phyloP scores from a whole-genome alignment of 1,139 yeast genomes.

The Debaryomycetaceae sp. region DNA sequence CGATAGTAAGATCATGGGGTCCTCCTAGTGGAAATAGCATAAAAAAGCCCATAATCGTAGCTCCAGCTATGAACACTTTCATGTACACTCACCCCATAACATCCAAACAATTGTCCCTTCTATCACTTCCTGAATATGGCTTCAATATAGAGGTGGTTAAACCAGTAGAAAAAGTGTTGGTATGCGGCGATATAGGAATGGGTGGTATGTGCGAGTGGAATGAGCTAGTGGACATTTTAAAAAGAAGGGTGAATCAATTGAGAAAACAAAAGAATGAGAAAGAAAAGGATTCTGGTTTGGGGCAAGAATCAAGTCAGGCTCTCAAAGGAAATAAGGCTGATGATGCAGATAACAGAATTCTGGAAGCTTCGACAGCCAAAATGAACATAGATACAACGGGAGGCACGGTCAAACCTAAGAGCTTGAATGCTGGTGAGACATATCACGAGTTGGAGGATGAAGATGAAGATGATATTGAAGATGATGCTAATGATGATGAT shows the following conservation, averaged over 20 bases:
- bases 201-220: constrained; percentile 99
- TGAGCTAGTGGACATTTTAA: constrained; percentile 79
- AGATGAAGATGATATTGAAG: constrained; percentile 19
- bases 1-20: constrained; percentile 89
- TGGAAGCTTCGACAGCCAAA: not conserved
- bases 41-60: constrained; percentile 76
- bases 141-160: constrained; percentile 70
- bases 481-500: constrained; percentile 31
- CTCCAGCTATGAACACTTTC: constrained; percentile 97
- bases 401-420: not conserved
- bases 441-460: constrained; percentile 4
- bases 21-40: constrained; percentile 36
- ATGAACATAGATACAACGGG: constrained; percentile 5
- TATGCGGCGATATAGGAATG: constrained; percentile 95
- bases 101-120: constrained; percentile 65
- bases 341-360: not conserved
- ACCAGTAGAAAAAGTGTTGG: constrained; percentile 91
- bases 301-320: not conserved
- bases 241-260: constrained; percentile 45
- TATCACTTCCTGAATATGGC: constrained; percentile 42
- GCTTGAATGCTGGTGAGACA: not conserved
- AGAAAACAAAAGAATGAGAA: constrained; percentile 13
- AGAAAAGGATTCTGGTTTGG: not conserved
- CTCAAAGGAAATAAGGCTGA: not conserved
- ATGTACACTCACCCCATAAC: constrained; percentile 96